A percentile compares a stretch with the other conserved stretches of the same genome.
Conservation (phyloP, 2,329 filamentous ascomycete species). For the Massarina eburnea region DNA sequence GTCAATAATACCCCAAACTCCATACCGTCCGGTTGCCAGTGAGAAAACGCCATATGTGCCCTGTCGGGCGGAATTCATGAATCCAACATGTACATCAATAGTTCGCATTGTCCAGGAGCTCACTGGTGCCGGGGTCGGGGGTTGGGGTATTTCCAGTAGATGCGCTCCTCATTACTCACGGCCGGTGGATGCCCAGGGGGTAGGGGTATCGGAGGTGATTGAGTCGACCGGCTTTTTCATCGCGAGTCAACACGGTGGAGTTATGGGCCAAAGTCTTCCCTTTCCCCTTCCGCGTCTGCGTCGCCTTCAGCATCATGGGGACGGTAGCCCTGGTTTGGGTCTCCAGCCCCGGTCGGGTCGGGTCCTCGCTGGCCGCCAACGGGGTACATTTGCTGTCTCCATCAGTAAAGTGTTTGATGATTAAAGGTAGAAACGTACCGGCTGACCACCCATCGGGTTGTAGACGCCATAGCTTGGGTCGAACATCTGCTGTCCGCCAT, state of each 20-base stretch:
- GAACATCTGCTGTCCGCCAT: slow-evolving; percentile 82
- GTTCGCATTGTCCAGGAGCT: too few relatives aligned
- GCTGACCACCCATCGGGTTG: slow-evolving; percentile 71
- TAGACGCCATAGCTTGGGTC: slow-evolving; percentile 77
- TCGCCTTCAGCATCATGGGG: slow-evolving; percentile 39
- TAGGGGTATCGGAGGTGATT: too few relatives aligned
- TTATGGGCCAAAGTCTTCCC: slow-evolving; percentile 38
- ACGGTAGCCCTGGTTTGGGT: slow-evolving; percentile 40
- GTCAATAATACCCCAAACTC: slow-evolving; percentile 23
- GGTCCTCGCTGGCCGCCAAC: slow-evolving; percentile 43
- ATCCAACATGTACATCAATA: slow-evolving; percentile 1
- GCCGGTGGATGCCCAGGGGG: too few relatives aligned
- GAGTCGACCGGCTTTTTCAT: background rate
- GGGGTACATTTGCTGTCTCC: slow-evolving; percentile 37
- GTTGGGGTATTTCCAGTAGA: too few relatives aligned
- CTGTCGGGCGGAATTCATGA: slow-evolving; percentile 3
- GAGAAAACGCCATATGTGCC: slow-evolving; percentile 9
- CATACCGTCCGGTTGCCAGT: slow-evolving; percentile 9
- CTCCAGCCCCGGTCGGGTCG: slow-evolving; percentile 39
- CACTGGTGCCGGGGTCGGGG: too few relatives aligned
- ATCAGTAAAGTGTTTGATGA: slow-evolving; percentile 8
- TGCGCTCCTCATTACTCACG: too few relatives aligned
- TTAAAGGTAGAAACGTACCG: background rate
- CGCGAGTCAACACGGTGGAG: background rate
- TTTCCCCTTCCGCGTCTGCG: slow-evolving; percentile 43